Base-by-base conservation (phyloP, 257 asterid species). In the Asclepias syriaca region DNA sequence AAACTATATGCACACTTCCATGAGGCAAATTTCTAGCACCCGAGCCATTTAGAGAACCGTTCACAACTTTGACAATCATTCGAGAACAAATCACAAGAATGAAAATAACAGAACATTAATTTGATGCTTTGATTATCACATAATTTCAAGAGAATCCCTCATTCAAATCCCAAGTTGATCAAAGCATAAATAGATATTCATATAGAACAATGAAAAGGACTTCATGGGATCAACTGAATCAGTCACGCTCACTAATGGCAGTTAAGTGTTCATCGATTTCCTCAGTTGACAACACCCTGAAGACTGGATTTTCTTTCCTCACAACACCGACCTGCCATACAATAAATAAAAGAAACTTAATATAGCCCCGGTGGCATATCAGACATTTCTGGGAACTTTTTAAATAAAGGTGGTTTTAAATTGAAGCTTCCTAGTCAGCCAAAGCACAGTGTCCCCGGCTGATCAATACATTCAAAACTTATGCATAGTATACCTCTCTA, bases 201-300 rank as follows among this genome's bases (percentile, higher is more conserved):
- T 21, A 48, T 4, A 12, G 11, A 10, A 16, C 55, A 65, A 53
- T 10, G 40, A 8, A 32, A 63, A n/a, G 7, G 49, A 27, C 56
- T 69, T 27, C 34, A n/a, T 27, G 22, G 14, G 22, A 2, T 66
- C 11, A 8, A 49, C 15, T 19, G 15, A 49, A 78, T 87, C 78
- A 94, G 84, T 94, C 98, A 7, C 98, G 97, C 84, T 94, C 97
- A 37, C 98, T 94, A 78, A 94, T 94, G 58, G 99, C 95, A 45
- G 98, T 91, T 70, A 94, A 82, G 81, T 94, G 98, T 81, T 91
- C 98, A 0, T 94, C 98, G 34, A 94, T 89, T 87, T 89, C 97
- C 72, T 94, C 98, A 0, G 98, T 94, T 4, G 96, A 74, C 80
- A 94, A 73, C 48, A 86, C 96, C 82, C 85, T 87, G 77, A 94